phyloP scores from a whole-genome alignment of 2,329 filamentous ascomycete species.

The Sporothrix brunneoviolacea region DNA sequence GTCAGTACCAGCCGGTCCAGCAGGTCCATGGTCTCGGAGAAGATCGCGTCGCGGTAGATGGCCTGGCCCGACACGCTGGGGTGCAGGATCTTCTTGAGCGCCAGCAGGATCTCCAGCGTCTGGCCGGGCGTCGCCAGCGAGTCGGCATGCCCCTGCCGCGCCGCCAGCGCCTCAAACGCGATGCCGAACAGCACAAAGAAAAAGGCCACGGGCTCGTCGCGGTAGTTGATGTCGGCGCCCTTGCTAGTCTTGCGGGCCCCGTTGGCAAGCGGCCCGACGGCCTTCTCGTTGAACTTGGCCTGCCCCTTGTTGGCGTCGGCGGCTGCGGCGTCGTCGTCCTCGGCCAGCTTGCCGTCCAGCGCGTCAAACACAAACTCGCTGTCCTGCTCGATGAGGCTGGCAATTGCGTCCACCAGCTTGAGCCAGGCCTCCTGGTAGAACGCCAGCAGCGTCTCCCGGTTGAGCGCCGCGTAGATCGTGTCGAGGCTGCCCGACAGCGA shows the following conservation, averaged over 20 bases:
- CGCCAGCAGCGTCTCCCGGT: slow-evolving; percentile 83
- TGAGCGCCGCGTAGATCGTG: slow-evolving; percentile 89
- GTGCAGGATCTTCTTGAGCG: slow-evolving; percentile 88
- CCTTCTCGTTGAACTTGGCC: not conserved
- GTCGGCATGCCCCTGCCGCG: slow-evolving; percentile 61
- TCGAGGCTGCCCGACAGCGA: slow-evolving; percentile 81
- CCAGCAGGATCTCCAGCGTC: slow-evolving; percentile 75
- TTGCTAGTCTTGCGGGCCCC: slow-evolving; percentile 43
- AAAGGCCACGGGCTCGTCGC: slow-evolving; percentile 95
- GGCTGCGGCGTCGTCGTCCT: slow-evolving; percentile 28
- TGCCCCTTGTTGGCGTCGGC: not conserved
- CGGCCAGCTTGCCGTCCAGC: slow-evolving; percentile 71
- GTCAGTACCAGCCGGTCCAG: slow-evolving; percentile 89
- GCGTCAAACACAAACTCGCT: slow-evolving; percentile 97
- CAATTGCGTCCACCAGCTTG: slow-evolving; percentile 93
- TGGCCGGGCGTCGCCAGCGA: slow-evolving; percentile 68
- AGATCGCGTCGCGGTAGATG: slow-evolving; percentile 92
- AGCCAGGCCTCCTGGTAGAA: slow-evolving; percentile 99
- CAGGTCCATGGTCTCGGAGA: slow-evolving; percentile 94
- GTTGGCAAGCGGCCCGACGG: not conserved
- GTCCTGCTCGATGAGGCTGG: slow-evolving; percentile 93
- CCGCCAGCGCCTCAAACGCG: slow-evolving; percentile 90
- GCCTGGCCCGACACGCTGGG: slow-evolving; percentile 93
- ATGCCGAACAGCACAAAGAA: slow-evolving; percentile 98
- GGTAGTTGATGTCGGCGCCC: slow-evolving; percentile 81